Base-by-base conservation (phyloP, 2,329 filamentous ascomycete genomes). In the Penicillium oxalicum region DNA sequence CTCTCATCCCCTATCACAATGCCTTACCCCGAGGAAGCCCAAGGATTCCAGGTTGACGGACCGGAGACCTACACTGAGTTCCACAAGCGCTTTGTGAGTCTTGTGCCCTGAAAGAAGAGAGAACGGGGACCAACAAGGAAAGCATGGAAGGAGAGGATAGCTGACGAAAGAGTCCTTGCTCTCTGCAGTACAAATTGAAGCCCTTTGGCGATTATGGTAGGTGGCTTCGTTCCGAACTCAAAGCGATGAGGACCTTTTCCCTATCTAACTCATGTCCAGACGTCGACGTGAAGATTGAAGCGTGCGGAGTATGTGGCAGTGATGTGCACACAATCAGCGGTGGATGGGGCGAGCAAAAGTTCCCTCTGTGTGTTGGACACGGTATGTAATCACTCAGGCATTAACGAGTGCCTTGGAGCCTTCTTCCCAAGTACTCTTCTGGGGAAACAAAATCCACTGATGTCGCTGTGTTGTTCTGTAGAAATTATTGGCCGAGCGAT, bases 271-370 rank as follows among this genome's bases (percentile, higher is more conserved):
- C 47, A 25, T 32, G 6, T 40, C 39, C 41, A 66, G 89, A 95
- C 65, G 82, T 95, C 61, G 89, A 95, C 66, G 81, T 95, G 71
- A 86, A 91, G 75, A 85, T 95, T 61, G 83, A 90, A 57, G 84
- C 81, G 65, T 91, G 87, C 63, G 87, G 88, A 63, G 77, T 89
- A 45, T 89, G 86, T 66, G 81, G 84, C 58, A 85, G 80, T 57
- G 85, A 89, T 63, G 74, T 86, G 41, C 85, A 87, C 71, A 87
- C 82, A 51, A 78, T 88, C 64, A 81, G 69, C 61, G 69, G 66
- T 53, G 75, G 75, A 41, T 78, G 75, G 75, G 75, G 76, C 39
- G 67, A 71, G 11, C 70, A 75, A 50, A 70, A 74, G 45, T 75
- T 77, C 57, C 77, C 77, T 18, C 68, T 78, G 45, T 77, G 74